Evolutionary conservation across 768 basidiomycete species (phyloP), one percentile per base, ranked within the genome.

Genomic region (Leucocoprinus birnbaumii): DNA sequence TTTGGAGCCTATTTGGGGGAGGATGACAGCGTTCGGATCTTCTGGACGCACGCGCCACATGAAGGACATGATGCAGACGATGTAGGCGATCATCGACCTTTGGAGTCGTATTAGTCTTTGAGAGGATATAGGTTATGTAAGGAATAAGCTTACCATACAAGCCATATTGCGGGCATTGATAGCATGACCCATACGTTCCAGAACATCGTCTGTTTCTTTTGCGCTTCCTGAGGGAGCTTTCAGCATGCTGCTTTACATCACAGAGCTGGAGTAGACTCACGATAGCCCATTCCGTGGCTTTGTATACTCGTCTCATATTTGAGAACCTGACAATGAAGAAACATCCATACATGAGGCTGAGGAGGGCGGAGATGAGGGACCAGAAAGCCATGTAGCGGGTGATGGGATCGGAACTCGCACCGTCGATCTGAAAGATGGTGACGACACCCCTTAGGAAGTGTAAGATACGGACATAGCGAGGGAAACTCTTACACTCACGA

Each of bases 311-410:
- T 19, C 77, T 72, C 85, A 86, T 85, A 0, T 74, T 78, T 3
- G 78, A 80, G 55, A 86, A 86, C n/a, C 82, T 74, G 27, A 86
- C 68, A 19, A 83, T 85, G 61, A 80, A 86, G 31, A 82, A 70
- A 59, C 84, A 83, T 0, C 85, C 85, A 58, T 76, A 86, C 2
- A 76, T 71, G 16, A 86, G 66, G 60, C 83, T 84, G 73, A 85
- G 76, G 40, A 85, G 61, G 1, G 83, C 80, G 24, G 77, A 84
- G 0, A 78, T 69, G 37, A 85, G 67, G 4, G 84, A 82, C 35
- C 80, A 68, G 16, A 86, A 70, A 0, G 83, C 80, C 0, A 78
- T 68, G 16, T 79, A 83, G 53, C 84, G 75, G 1, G 75, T 77
- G 19, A 85, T 55, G 0, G 82, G 78, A 59, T 85, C 79, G 3